phyloP scores from a whole-genome alignment of 1,139 yeast species.

The Hansenula lynferdii region DNA sequence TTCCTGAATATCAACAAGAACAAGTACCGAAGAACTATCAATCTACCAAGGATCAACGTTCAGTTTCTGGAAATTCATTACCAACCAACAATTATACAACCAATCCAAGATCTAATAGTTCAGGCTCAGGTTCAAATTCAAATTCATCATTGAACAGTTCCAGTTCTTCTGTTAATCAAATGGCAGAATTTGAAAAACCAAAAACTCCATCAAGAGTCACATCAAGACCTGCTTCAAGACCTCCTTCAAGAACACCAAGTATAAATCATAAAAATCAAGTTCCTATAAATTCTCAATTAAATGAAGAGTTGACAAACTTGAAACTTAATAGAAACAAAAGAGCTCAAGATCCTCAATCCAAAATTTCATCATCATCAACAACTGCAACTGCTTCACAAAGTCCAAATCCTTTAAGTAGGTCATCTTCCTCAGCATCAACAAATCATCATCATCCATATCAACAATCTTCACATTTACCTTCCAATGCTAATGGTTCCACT shows the following conservation, averaged over 20 bases:
- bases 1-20: neutral
- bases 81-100: slow-evolving; percentile 1
- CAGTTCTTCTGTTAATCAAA: slow-evolving; percentile 12
- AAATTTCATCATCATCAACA: slow-evolving; percentile 2
- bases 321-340: neutral
- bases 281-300: neutral
- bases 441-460: slow-evolving; percentile 1
- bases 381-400: neutral
- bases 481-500: no score
- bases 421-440: slow-evolving; percentile 19
- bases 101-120: slow-evolving; percentile 1
- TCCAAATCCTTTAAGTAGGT: slow-evolving; percentile 11
- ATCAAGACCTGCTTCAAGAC: slow-evolving; percentile 5
- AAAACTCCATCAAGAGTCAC: slow-evolving; percentile 10
- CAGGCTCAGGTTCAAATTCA: neutral
- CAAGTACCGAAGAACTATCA: neutral
- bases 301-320: slow-evolving; percentile 3
- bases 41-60: neutral
- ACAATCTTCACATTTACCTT: neutral
- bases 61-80: neutral
- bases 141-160: slow-evolving; percentile 13
- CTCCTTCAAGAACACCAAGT: slow-evolving; percentile 7
- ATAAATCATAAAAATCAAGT: neutral
- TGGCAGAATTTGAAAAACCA: slow-evolving; percentile 6
- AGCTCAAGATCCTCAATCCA: neutral